Evolutionary conservation across 2,329 filamentous ascomycete species (phyloP).

Genomic region (Microdochium trichocladiopsis): DNA sequence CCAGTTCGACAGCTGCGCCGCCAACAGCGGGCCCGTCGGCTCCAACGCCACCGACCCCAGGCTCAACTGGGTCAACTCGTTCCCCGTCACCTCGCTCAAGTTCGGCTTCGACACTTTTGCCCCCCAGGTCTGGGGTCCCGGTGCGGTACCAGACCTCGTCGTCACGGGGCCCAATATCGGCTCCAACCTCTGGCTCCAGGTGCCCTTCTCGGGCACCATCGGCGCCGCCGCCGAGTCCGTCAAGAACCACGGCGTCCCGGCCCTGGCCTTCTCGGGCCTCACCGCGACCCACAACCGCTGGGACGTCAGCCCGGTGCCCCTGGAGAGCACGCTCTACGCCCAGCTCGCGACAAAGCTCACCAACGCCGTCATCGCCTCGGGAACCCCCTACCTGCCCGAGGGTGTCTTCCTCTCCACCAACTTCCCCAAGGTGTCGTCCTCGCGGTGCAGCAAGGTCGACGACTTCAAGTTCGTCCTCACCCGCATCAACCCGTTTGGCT

Average conservation of each 20-base stretch:
- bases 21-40: slow-evolving; percentile 47
- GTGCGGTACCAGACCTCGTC: neutral
- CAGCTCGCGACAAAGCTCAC: slow-evolving; percentile 54
- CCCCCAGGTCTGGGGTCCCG: slow-evolving; percentile 17
- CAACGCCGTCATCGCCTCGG: slow-evolving; percentile 43
- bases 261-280: neutral
- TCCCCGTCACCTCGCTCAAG: neutral
- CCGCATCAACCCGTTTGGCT: slow-evolving; percentile 46
- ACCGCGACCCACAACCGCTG: neutral
- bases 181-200: neutral
- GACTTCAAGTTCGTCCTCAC: slow-evolving; percentile 60
- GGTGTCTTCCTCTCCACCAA: slow-evolving; percentile 63
- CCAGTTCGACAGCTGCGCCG: slow-evolving; percentile 54
- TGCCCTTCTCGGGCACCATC: slow-evolving; percentile 1
- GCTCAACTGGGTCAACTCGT: slow-evolving; percentile 53
- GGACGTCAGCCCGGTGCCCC: slow-evolving; percentile 36
- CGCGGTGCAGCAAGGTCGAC: slow-evolving; percentile 39
- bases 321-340: slow-evolving; percentile 55
- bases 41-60: slow-evolving; percentile 47
- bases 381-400: slow-evolving; percentile 55
- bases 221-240: neutral
- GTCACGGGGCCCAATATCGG: neutral
- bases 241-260: neutral
- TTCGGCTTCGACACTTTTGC: neutral
- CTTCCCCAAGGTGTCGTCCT: slow-evolving; percentile 47